Conservation (phyloP, 1,284 basidiomycete genomes). For the Rhodotorula sp. region DNA sequence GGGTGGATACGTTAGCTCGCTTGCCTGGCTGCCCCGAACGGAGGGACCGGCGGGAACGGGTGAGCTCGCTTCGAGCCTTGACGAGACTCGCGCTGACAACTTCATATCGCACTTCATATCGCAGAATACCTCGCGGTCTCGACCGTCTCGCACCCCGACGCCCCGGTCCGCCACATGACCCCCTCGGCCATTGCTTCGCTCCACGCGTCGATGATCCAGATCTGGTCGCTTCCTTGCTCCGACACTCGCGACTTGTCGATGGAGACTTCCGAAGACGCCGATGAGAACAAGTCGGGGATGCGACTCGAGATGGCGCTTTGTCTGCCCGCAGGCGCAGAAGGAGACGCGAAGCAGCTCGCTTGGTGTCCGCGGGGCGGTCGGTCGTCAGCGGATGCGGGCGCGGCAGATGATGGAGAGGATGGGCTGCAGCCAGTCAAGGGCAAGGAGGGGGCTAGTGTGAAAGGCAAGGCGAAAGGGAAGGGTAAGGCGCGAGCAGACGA, state of each 20-base stretch:
- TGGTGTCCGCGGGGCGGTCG: slow-evolving; percentile 71
- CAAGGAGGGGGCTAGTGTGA: too few species aligned
- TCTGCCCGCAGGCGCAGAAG: slow-evolving; percentile 55
- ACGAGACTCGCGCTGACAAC: too few species aligned
- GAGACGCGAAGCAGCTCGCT: slow-evolving; percentile 66
- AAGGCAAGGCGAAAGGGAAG: neutral
- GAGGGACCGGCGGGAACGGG: slow-evolving; percentile 49
- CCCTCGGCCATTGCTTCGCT: neutral
- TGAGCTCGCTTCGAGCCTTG: neutral
- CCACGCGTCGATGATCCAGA: slow-evolving; percentile 46
- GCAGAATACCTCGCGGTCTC: slow-evolving; percentile 80
- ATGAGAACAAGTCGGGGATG: slow-evolving; percentile 47
- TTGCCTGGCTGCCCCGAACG: slow-evolving; percentile 86
- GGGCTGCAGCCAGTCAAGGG: neutral
- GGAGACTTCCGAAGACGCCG: neutral
- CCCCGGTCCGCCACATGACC: slow-evolving; percentile 1
- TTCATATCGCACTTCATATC: neutral
- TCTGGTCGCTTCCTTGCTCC: slow-evolving; percentile 48
- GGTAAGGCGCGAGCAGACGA: neutral
- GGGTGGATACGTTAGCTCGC: slow-evolving; percentile 77
- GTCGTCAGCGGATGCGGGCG: rapidly evolving
- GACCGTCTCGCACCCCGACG: slow-evolving; percentile 56
- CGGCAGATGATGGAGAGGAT: neutral
- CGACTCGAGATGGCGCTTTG: slow-evolving; percentile 73
- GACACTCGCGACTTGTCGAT: slow-evolving; percentile 13